Conservation (phyloP, 768 basidiomycete genomes). For the Vararia minispora region DNA sequence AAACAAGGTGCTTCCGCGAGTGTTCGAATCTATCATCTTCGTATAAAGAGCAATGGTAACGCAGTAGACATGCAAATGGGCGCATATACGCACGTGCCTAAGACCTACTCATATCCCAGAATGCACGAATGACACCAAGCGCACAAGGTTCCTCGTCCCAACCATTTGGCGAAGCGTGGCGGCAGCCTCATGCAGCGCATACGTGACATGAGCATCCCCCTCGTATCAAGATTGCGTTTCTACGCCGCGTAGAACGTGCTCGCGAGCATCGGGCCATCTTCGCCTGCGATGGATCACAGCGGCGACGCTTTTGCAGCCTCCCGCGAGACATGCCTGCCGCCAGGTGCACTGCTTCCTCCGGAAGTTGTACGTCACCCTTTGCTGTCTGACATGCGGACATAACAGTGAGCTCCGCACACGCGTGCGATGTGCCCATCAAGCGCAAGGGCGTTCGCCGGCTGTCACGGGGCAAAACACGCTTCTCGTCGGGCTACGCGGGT, state of each 20-base stretch:
- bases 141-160: no score
- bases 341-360: constrained; percentile 7
- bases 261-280: constrained; percentile 2
- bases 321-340: constrained; percentile 6
- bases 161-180: no score
- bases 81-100: no score
- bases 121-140: no score
- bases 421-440: constrained; percentile 4
- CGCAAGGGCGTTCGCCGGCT: constrained; percentile 3
- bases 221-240: no score
- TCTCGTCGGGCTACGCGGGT: constrained; percentile 3
- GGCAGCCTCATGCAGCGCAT: no score
- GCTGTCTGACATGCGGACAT: constrained; percentile 8
- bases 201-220: no score
- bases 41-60: no score
- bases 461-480: constrained; percentile 8
- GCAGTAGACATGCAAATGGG: no score
- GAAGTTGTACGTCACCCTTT: not conserved
- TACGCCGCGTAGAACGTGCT: constrained; percentile 1
- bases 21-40: no score
- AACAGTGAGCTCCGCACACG: constrained; percentile 5
- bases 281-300: constrained; percentile 8
- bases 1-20: no score
- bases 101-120: no score
- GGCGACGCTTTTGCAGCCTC: constrained; percentile 4